phyloP scores from a whole-genome alignment of 345 rosid species.

The Citrus trifoliata region DNA sequence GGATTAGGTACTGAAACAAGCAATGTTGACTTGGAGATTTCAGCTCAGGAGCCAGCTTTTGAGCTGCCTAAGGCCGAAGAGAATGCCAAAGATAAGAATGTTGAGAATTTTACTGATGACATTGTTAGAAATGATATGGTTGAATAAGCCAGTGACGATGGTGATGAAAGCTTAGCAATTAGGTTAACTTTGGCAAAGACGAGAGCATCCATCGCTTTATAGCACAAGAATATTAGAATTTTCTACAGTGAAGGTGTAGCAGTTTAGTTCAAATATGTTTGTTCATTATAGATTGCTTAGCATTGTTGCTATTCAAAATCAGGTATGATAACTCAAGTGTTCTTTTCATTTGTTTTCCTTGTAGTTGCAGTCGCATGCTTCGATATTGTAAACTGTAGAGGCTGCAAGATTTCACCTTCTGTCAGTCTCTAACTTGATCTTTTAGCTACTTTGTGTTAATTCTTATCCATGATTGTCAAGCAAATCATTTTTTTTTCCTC shows the following conservation, averaged over 20 bases:
- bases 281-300: not conserved
- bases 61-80: constrained; percentile 14
- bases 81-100: constrained; percentile 10
- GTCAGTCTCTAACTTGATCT: not conserved
- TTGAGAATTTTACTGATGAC: constrained; percentile 11
- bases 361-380: not conserved
- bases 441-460: not conserved
- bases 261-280: constrained; percentile 14
- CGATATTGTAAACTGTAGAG: not conserved
- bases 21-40: constrained; percentile 11
- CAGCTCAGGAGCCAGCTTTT: constrained; percentile 14
- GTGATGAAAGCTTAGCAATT: constrained; percentile 14
- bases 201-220: constrained; percentile 9
- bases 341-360: not conserved
- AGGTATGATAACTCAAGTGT: not conserved
- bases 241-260: not conserved
- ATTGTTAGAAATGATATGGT: not conserved
- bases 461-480: not conserved
- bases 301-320: not conserved
- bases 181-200: not conserved
- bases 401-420: not conserved
- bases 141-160: constrained; percentile 10
- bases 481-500: no score
- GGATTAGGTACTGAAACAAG: constrained; percentile 20
- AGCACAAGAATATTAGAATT: constrained; percentile 12